Base-by-base conservation (phyloP, 2,329 filamentous ascomycete species). In the Phialemoniopsis sp. region DNA sequence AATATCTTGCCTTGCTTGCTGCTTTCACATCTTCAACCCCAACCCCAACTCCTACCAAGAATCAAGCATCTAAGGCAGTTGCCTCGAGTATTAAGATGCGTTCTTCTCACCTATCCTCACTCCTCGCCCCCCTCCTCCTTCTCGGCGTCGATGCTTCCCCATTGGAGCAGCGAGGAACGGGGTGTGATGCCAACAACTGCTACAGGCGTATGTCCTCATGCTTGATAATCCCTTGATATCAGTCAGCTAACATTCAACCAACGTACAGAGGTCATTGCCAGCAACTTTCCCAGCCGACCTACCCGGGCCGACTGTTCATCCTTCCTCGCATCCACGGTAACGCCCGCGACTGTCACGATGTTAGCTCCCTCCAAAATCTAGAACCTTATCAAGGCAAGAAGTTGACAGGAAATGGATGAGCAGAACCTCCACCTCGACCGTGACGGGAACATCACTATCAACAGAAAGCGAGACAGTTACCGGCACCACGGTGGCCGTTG, bases 401-500 rank as follows among this genome's bases (percentile, higher is more conserved):
- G 17, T 28, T 21, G 18, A 35, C 33, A 6, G 33, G n/a, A n/a
- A n/a, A n/a, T n/a, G n/a, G n/a, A n/a, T n/a, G n/a, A n/a, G n/a
- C n/a, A n/a, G n/a, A n/a, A n/a, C n/a, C n/a, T n/a, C 18, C 8
- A 35, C 33, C 15, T 10, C 19, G 8, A 35, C 33, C 13, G 18
- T 14, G 17, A 13, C 33, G 18, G 13, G 10, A n/a, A 35, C 33
- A 10, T 14, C 14, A 3, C 12, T 16, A 9, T 14, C 13, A 13
- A 35, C 19, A n/a, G 13, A 28, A 12, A 28, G 17, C 33, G 9
- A 21, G 33, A 28, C 19, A n/a, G 33, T 35, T 6, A 28, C 17
- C 18, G 28, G 33, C 13, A 51, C 41, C 5, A 36, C 15, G 13
- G 28, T 28, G 15, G 15, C 10, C 7, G 33, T 13, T 10, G 29